Evolutionary conservation across 805 yeast genomes (phyloP).

Genomic region (Candida boidinii): DNA sequence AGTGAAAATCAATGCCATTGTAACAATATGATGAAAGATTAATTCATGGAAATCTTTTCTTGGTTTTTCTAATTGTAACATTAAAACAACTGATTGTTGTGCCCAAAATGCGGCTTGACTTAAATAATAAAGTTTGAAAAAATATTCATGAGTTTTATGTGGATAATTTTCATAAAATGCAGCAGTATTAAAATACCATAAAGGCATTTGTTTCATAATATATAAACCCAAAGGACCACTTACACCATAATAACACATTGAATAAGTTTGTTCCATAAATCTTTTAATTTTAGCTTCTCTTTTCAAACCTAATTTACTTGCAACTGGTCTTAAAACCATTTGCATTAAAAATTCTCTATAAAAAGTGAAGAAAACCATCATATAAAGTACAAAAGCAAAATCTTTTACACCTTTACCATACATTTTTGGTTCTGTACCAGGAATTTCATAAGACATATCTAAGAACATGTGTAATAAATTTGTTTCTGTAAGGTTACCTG

Average conservation of each 20-base stretch:
- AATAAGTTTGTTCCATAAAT: conserved; percentile 89
- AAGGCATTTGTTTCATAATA: conserved; percentile 74
- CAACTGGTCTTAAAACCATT: conserved; percentile 64
- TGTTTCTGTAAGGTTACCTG: conserved; percentile 47
- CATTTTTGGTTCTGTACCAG: conserved; percentile 41
- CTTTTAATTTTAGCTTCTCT: conserved; percentile 56
- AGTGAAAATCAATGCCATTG: conserved; percentile 76
- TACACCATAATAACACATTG: conserved; percentile 69
- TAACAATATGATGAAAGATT: conserved; percentile 87
- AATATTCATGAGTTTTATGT: conserved; percentile 60
- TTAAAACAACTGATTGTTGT: conserved; percentile 82
- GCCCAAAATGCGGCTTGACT: conserved; percentile 97
- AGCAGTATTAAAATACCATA: conserved; percentile 85
- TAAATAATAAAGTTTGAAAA: conserved; percentile 75
- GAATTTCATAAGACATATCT: conserved; percentile 54
- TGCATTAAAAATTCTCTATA: conserved; percentile 89
- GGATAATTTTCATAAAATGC: conserved; percentile 80
- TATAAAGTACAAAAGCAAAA: conserved; percentile 66
- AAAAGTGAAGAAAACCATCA: conserved; percentile 84
- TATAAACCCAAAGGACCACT: conserved; percentile 84
- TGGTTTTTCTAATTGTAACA: conserved; percentile 85
- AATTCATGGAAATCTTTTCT: conserved; percentile 90
- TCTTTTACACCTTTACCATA: conserved; percentile 89
- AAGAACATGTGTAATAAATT: conserved; percentile 62
- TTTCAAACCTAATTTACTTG: conserved; percentile 41